phyloP scores from a whole-genome alignment of 352 stramenopile genomes.

The Thraustotheca clavata region DNA sequence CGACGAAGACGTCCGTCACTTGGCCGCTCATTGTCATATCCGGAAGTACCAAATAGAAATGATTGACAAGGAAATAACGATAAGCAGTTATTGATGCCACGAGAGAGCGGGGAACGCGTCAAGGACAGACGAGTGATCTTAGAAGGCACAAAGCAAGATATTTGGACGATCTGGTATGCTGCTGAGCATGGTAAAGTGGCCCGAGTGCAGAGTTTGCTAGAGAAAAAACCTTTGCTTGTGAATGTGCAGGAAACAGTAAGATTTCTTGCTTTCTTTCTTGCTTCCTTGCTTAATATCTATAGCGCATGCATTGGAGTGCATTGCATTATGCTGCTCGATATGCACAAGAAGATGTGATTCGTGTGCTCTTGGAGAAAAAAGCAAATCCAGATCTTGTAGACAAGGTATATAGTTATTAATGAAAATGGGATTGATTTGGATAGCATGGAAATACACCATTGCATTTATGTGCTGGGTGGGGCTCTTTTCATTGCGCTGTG shows the following conservation, averaged over 20 bases:
- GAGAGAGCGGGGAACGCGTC: not conserved
- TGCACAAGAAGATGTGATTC: slow-evolving; percentile 37
- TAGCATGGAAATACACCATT: slow-evolving; percentile 61
- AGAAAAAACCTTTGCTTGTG: slow-evolving; percentile 30
- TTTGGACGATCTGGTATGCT: slow-evolving; percentile 74
- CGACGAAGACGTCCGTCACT: slow-evolving; percentile 21
- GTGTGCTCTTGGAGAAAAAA: slow-evolving; percentile 38
- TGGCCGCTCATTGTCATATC: not conserved
- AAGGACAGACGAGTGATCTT: slow-evolving; percentile 12
- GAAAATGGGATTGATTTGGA: not conserved
- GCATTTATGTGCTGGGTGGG: slow-evolving; percentile 60
- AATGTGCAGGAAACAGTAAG: slow-evolving; percentile 48
- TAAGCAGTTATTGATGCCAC: not conserved
- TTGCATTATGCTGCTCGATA: slow-evolving; percentile 54
- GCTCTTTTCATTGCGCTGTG: slow-evolving; percentile 41
- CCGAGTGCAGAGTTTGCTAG: slow-evolving; percentile 43
- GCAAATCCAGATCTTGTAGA: slow-evolving; percentile 40
- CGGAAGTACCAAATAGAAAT: not conserved
- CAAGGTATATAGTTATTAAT: slow-evolving; percentile 25
- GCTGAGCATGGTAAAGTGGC: slow-evolving; percentile 44
- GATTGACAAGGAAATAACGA: not conserved
- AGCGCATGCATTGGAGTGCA: slow-evolving; percentile 49
- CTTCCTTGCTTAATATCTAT: not conserved
- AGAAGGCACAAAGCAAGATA: slow-evolving; percentile 22
- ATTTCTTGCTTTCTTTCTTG: not conserved